Conservation (phyloP, 169 alveolate species). For the Ichthyophthirius multifiliis region DNA sequence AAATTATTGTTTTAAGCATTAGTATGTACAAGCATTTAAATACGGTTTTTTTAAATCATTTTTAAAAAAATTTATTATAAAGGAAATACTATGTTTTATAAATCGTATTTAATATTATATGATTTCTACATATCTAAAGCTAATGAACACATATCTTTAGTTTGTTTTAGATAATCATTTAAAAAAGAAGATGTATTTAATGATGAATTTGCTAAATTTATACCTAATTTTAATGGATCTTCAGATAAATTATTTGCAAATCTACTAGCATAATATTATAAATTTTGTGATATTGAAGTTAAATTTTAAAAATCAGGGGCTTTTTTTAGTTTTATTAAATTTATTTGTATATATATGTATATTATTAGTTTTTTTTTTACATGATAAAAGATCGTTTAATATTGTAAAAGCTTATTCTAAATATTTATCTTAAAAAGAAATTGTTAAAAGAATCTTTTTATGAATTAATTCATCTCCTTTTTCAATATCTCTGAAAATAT, state of each 20-base stretch:
- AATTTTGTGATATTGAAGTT: constrained; percentile 27
- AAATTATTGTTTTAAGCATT: background rate
- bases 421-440: constrained; percentile 21
- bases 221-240: constrained; percentile 41
- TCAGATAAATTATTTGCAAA: constrained; percentile 52
- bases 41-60: background rate
- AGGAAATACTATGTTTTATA: background rate
- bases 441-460: background rate
- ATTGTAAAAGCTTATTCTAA: constrained; percentile 47
- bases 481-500: background rate
- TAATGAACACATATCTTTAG: background rate
- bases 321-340: background rate
- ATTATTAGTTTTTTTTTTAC: background rate
- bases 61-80: background rate
- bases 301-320: constrained; percentile 54
- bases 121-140: background rate
- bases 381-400: constrained; percentile 43
- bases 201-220: constrained; percentile 41
- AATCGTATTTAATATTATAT: background rate
- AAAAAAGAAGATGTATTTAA: background rate
- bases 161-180: background rate
- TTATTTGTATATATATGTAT: no score
- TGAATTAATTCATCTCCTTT: no score
- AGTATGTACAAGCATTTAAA: background rate
- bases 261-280: constrained; percentile 35